A percentile compares a stretch with the other conserved stretches of the same genome.
These are phyloP conservation scores for Claviceps sp. DNA, from an alignment of 2,329 filamentous ascomycete species.

Conservation along the genomic window DNA sequence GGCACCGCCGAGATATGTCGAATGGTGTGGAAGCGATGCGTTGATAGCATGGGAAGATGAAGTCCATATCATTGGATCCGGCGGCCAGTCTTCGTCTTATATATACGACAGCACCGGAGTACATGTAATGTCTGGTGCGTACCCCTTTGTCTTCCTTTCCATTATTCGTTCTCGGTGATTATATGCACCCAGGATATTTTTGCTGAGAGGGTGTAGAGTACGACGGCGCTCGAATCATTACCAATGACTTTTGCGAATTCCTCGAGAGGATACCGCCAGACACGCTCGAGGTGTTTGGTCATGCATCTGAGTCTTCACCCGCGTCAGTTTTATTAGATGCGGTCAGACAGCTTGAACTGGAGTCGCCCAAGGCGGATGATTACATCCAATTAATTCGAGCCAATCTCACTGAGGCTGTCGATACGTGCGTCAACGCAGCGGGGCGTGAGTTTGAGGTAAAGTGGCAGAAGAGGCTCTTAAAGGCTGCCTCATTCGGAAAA, in stretches of 20 bases:
- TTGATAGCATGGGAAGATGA: constrained; percentile 97
- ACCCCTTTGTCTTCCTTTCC: neutral
- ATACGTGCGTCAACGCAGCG: constrained; percentile 83
- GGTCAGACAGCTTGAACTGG: constrained; percentile 76
- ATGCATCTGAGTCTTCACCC: constrained; percentile 77
- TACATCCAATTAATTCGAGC: constrained; percentile 89
- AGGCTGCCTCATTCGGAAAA: constrained; percentile 93
- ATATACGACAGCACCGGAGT: constrained; percentile 85
- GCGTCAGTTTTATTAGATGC: constrained; percentile 91
- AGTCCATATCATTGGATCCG: constrained; percentile 81
- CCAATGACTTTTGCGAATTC: constrained; percentile 93
- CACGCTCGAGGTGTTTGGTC: constrained; percentile 77
- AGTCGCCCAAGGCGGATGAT: constrained; percentile 94
- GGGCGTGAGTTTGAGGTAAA: constrained; percentile 81
- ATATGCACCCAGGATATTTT: neutral
- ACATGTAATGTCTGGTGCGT: constrained; percentile 69
- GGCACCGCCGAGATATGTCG: constrained; percentile 73
- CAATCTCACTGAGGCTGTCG: constrained; percentile 81
- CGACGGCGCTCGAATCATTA: constrained; percentile 82
- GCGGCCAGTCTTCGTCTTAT: constrained; percentile 60
- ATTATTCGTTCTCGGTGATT: neutral
- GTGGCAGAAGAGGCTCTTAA: constrained; percentile 93
- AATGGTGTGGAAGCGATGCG: constrained; percentile 95
- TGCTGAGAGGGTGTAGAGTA: constrained; percentile 28
- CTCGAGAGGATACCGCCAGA: constrained; percentile 84